Base-by-base conservation (phyloP, 2,329 filamentous ascomycete species). In the Colletotrichum australisinense region DNA sequence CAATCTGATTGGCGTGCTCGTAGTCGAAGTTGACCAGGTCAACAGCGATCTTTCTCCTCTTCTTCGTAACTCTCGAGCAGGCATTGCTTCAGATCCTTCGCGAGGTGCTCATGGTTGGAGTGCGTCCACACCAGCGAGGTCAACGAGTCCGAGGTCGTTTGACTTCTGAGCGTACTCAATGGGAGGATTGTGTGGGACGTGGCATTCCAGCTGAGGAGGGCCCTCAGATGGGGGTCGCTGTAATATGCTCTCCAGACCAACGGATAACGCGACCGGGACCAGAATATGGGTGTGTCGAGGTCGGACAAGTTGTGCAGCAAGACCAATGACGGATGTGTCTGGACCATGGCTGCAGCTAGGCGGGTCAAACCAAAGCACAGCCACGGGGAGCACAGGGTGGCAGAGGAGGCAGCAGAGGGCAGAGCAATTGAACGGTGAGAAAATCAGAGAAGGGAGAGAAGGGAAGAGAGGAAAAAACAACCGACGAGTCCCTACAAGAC, bases 1-100 rank as follows among this genome's bases (percentile, higher is more conserved):
- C 87, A 76, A 90, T 88, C 77, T 88, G 86, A 76, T 88, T 88
- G 58, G 88, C 88, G 75, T 90, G 88, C 76, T 87, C 86, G 72
- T 88, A 86, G 78, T 91, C 89, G 76, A 91, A 91, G 79, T 89
- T 86, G 74, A 91, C 88, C 22, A 91, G 83, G 72, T 91, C 89
- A 12, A 89, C 81, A 0, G 89, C 89, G 69, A 90, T 89, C 81
- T 90, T 90, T 69, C 83, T 91, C 82, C 92, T 93, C 92, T 26
- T 86, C 80, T 74, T 91, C 88, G 78, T 93, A 93, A 64, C 89
- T 92, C 63, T 88, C 82, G 0, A 93, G 84, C 5, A 93, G 80
- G 1, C 81, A 80, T 0, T 86, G 85, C 70, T n/a, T n/a, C n/a
- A n/a, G n/a, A n/a, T n/a, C n/a, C n/a, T n/a, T n/a, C n/a, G n/a